Evolutionary conservation across 2,329 filamentous ascomycete species (phyloP), one percentile per base, ranked within the genome.

Genomic region (Colletotrichum liriopes): DNA sequence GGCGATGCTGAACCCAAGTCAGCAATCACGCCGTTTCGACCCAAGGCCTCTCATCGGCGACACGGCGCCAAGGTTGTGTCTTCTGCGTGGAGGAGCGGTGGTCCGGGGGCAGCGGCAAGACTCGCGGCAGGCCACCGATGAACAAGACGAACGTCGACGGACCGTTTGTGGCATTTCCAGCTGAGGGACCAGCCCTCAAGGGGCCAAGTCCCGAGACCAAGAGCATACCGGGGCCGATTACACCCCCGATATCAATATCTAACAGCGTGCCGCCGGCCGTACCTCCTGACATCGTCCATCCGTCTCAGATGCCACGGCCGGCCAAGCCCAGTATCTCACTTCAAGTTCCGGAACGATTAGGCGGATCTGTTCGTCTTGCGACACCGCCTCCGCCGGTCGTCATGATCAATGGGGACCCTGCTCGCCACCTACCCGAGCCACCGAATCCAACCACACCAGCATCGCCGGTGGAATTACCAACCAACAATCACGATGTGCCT

Each of bases 31-130:
- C 91, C 92, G 1, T 90, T 88, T 64, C 91, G 87, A 74, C 81
- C 83, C 2, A 86, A 88, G 71, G 81, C 86, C 7, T 81, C 80
- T 0, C 80, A 88, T 66, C 86, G 92, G 67, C 89, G 94, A 5
- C 93, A 97, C 79, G 95, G 95, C 0, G 93, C 94, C 0, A 90
- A 90, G 78, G 94, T 94, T 8, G 94, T 98, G 0, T 98, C 95
- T 0, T 98, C 95, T 12, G 95, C 95, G 0, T 98, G 95, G 95
- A 91, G 93, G 67, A 90, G 90, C 74, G 90, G 88, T 71, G 89
- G 89, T 20, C 85, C 49, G 86, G 90, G 16, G 84, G 89, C 1
- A 67, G 64, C 4, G 92, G 92, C 2, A 97, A 95, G 80, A 87
- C 93, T 18, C 87, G 95, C 75, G 95, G 95, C 8, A 87, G 95